phyloP scores from a whole-genome alignment of 768 basidiomycete species.

The Phanerodontia chrysosporium region DNA sequence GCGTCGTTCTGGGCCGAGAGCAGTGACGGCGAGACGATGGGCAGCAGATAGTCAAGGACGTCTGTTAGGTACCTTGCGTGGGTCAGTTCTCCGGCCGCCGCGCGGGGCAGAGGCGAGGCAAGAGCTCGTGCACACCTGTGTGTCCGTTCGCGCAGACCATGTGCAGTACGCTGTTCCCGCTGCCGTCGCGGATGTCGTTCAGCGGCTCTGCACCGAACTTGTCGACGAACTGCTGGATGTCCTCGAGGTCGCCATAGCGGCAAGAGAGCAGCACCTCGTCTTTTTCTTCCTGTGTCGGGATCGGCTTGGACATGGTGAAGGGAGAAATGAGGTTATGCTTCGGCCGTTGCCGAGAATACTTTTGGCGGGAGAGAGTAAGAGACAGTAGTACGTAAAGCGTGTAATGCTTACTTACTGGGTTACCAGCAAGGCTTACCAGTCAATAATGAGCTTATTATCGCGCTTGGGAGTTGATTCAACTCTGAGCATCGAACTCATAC shows the following conservation, averaged over 20 bases:
- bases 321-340: not conserved
- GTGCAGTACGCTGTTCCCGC: constrained; percentile 78
- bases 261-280: constrained; percentile 79
- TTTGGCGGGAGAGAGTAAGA: too few relatives aligned
- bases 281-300: constrained; percentile 39
- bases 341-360: not conserved
- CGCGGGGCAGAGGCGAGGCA: constrained; percentile 7
- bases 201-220: constrained; percentile 51
- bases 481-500: too few relatives aligned
- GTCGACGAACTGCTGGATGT: constrained; percentile 62
- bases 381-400: too few relatives aligned
- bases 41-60: constrained; percentile 68
- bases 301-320: constrained; percentile 11
- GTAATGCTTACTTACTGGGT: too few relatives aligned
- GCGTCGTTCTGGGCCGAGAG: constrained; percentile 62
- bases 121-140: constrained; percentile 69
- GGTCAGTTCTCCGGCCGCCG: constrained; percentile 31
- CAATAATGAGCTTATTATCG: too few relatives aligned
- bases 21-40: constrained; percentile 49
- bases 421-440: too few relatives aligned
- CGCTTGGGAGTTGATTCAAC: too few relatives aligned
- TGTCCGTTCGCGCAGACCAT: constrained; percentile 92
- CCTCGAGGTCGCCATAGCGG: constrained; percentile 85
- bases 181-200: constrained; percentile 56
- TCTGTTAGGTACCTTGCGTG: constrained; percentile 55